A percentile compares a stretch with the other conserved stretches of the same genome.
These are phyloP conservation scores for Neonectria sp. DNA, from an alignment of 2,329 filamentous ascomycete species.

Conservation along the genomic window DNA sequence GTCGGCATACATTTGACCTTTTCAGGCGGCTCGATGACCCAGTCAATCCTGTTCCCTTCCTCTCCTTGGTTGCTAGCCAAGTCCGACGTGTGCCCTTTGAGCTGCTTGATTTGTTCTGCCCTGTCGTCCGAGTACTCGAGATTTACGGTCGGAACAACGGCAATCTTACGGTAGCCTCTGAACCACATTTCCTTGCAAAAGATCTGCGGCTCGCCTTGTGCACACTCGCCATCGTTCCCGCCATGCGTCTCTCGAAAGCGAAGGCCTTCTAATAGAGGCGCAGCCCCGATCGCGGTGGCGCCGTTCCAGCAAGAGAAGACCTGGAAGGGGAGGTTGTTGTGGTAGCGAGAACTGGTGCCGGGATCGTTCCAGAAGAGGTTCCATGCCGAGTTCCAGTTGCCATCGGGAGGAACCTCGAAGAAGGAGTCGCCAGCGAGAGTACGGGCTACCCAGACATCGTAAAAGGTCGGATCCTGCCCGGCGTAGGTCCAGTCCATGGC, in stretches of 20 bases:
- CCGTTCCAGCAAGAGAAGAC: constrained; percentile 76
- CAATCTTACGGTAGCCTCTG: constrained; percentile 65
- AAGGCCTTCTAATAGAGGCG: constrained; percentile 60
- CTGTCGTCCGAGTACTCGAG: constrained; percentile 67
- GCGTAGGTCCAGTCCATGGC: constrained; percentile 71
- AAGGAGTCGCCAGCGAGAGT: constrained; percentile 68
- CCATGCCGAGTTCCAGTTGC: constrained; percentile 64
- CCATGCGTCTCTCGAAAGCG: constrained; percentile 58
- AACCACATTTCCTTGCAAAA: constrained; percentile 72
- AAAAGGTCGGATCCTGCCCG: constrained; percentile 64
- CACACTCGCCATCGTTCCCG: constrained; percentile 60
- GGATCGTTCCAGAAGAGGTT: constrained; percentile 69
- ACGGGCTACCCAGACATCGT: constrained; percentile 71
- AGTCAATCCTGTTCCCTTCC: constrained; percentile 55
- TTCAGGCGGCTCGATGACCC: constrained; percentile 60
- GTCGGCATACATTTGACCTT: constrained; percentile 64
- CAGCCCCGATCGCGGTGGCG: constrained; percentile 64
- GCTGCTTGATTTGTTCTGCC: constrained; percentile 61
- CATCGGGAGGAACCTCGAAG: constrained; percentile 66
- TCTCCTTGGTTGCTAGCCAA: constrained; percentile 49
- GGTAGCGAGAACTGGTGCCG: constrained; percentile 52
- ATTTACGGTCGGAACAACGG: constrained; percentile 69
- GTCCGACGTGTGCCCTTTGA: constrained; percentile 64
- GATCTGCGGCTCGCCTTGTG: constrained; percentile 68
- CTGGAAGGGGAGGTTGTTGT: constrained; percentile 64